Percentiles rank a stretch among this genome's conserved stretches.
These are phyloP conservation scores for Corynascus novoguineensis DNA, from an alignment of 495 filamentous ascomycete genomes.

Conservation along the genomic window DNA sequence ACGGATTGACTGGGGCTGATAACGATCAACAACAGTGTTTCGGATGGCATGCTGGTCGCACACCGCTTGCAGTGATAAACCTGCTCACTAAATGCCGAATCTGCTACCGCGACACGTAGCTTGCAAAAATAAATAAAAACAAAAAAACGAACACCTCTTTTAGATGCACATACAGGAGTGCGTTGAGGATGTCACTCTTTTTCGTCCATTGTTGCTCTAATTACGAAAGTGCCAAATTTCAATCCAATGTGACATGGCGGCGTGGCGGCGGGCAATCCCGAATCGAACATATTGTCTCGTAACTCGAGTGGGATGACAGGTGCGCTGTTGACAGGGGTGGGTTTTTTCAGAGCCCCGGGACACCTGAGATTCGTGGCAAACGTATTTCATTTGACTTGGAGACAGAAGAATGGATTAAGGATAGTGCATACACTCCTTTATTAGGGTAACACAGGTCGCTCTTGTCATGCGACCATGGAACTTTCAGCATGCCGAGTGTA, in stretches of 20 bases:
- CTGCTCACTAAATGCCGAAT: conserved; percentile 1
- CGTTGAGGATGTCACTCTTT: neutral
- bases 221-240: conserved; percentile 2
- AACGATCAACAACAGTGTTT: conserved; percentile 9
- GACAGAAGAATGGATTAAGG: too few relatives aligned
- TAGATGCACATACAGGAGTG: too few relatives aligned
- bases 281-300: neutral
- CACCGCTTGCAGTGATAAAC: too few relatives aligned
- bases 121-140: too few relatives aligned
- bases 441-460: neutral
- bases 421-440: too few relatives aligned
- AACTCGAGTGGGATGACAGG: neutral
- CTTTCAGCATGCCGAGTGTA: neutral
- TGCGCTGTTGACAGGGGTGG: neutral
- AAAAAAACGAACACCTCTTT: too few relatives aligned
- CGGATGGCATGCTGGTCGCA: neutral
- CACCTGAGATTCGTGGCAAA: neutral
- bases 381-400: too few relatives aligned
- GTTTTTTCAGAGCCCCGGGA: too few relatives aligned
- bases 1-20: too few relatives aligned
- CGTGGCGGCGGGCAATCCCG: neutral
- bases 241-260: neutral
- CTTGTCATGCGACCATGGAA: neutral
- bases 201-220: neutral
- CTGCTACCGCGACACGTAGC: too few relatives aligned